Conservation (phyloP, 495 filamentous ascomycete genomes). For the Neurospora sp. region DNA sequence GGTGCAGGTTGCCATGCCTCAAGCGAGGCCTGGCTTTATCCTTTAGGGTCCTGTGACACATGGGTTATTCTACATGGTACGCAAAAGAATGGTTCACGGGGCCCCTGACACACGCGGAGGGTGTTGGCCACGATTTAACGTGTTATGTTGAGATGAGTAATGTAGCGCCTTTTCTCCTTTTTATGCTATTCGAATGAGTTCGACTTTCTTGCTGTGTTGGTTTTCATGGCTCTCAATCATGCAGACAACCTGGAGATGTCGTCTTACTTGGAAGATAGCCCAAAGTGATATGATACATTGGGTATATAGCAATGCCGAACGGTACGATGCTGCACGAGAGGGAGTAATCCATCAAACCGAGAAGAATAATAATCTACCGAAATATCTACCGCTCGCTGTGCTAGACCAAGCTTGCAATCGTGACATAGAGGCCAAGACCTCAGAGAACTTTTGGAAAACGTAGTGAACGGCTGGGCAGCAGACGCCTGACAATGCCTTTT, state of each 20-base stretch:
- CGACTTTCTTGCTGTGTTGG: neutral
- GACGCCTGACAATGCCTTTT: neutral
- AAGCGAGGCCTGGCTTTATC: too few species aligned
- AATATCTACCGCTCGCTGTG: neutral
- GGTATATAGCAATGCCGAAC: neutral
- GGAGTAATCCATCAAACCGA: neutral
- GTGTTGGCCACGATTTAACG: neutral
- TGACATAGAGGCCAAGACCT: neutral
- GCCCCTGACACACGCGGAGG: neutral
- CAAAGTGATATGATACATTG: neutral
- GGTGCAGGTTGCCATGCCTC: too few species aligned
- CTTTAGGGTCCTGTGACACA: too few species aligned
- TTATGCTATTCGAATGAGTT: neutral
- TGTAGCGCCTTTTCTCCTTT: neutral
- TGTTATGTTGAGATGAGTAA: neutral
- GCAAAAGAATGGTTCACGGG: neutral
- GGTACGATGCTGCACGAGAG: neutral
- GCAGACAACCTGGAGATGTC: neutral
- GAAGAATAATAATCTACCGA: neutral
- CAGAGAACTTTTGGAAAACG: neutral
- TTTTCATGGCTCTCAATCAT: neutral
- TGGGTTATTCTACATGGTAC: too few species aligned
- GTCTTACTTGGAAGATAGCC: neutral
- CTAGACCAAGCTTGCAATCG: neutral
- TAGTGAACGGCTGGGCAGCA: neutral